Percentiles rank a stretch among this genome's conserved stretches.
These are phyloP conservation scores for Phytopythium kandeliae DNA, from an alignment of 352 stramenopile species.

Conservation along the genomic window DNA sequence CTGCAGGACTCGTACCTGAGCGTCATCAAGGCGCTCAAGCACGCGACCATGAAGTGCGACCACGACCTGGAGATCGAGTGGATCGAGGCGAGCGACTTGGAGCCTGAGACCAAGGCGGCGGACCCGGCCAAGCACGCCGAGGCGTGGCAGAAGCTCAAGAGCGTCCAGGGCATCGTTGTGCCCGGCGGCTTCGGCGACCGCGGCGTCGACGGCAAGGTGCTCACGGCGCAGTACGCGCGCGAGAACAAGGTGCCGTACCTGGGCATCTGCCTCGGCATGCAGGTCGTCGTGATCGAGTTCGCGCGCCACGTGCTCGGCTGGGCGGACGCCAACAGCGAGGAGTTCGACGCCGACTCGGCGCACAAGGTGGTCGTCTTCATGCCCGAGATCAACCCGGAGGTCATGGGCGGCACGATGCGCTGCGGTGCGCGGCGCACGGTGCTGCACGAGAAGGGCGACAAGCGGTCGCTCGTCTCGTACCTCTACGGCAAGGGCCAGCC, in stretches of 20 bases:
- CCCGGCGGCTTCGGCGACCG: constrained; percentile 98
- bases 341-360: constrained; percentile 87
- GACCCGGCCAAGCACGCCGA: constrained; percentile 67
- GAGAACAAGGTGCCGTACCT: constrained; percentile 96
- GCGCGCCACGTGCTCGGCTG: constrained; percentile 92
- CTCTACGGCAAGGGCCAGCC: constrained; percentile 86
- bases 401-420: constrained; percentile 99
- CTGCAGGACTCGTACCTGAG: constrained; percentile 99
- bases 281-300: constrained; percentile 96
- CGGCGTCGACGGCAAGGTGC: constrained; percentile 97
- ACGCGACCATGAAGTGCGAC: constrained; percentile 94
- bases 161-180: constrained; percentile 93
- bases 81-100: constrained; percentile 97
- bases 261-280: constrained; percentile 97
- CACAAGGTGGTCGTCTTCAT: constrained; percentile 99
- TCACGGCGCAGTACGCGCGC: constrained; percentile 94
- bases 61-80: constrained; percentile 95
- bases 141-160: constrained; percentile 93
- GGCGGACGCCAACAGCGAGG: constrained; percentile 93
- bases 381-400: constrained; percentile 97
- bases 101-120: constrained; percentile 73
- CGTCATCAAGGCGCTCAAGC: constrained; percentile 96
- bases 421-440: constrained; percentile 95
- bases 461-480: constrained; percentile 86
- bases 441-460: constrained; percentile 87